Conservation (phyloP, 2,329 filamentous ascomycete species). For the Fusarium continuum region DNA sequence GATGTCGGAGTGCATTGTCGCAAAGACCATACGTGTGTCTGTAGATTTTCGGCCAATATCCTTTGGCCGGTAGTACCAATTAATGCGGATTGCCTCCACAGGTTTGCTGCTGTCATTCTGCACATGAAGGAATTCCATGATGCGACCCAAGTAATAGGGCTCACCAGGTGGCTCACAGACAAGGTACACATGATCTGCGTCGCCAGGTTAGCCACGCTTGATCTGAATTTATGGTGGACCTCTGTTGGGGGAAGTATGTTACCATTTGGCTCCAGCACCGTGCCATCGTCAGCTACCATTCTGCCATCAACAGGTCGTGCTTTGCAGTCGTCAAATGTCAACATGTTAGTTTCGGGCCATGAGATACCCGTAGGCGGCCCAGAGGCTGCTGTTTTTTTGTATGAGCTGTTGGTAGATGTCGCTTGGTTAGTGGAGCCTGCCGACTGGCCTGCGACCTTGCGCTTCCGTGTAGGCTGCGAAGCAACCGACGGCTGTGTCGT, state of each 20-base stretch:
- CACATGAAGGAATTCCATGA: constrained; percentile 95
- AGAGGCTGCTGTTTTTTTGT: constrained; percentile 39
- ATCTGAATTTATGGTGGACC: constrained; percentile 35
- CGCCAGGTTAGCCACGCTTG: constrained; percentile 47
- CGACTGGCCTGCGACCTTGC: constrained; percentile 72
- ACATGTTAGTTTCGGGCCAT: constrained; percentile 79
- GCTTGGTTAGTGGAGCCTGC: constrained; percentile 37
- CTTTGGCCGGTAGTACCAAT: constrained; percentile 98
- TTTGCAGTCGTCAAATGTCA: constrained; percentile 81
- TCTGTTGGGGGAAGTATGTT: constrained; percentile 41
- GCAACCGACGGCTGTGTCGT: constrained; percentile 61
- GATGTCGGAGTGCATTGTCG: constrained; percentile 98
- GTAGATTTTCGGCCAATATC: constrained; percentile 93
- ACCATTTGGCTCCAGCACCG: constrained; percentile 86
- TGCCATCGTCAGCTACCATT: constrained; percentile 90
- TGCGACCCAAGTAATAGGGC: constrained; percentile 95
- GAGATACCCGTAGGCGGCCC: constrained; percentile 52
- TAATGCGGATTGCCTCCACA: constrained; percentile 89
- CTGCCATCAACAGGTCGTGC: constrained; percentile 77
- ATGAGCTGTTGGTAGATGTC: constrained; percentile 35
- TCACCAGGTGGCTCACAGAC: constrained; percentile 97
- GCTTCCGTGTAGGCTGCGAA: constrained; percentile 75
- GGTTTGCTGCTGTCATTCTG: constrained; percentile 77
- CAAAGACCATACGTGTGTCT: constrained; percentile 91
- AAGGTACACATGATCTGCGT: constrained; percentile 83